Evolutionary conservation across 306 rosid species (phyloP).

Genomic region (Benincasa hispida): DNA sequence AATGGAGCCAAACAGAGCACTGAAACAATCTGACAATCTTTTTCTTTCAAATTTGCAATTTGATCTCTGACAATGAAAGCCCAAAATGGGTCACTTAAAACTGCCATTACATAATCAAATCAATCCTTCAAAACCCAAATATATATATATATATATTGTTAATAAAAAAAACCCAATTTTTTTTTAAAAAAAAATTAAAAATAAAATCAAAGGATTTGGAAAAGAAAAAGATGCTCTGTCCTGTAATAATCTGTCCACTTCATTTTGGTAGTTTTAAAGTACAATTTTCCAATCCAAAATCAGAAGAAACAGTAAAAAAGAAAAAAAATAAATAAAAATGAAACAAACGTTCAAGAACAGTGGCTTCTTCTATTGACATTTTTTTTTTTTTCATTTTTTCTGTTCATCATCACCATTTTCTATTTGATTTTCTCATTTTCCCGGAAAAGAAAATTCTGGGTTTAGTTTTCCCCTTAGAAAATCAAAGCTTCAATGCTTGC

Average conservation of each 20-base stretch:
- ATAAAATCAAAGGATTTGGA: neutral
- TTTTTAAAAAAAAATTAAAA: neutral
- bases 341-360: neutral
- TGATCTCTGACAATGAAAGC: neutral
- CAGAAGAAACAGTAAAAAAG: neutral
- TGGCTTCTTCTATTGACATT: conserved; percentile 2
- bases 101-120: neutral
- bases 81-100: neutral
- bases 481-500: conserved; percentile 51
- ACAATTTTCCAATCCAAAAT: conserved; percentile 17
- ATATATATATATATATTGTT: too few relatives aligned
- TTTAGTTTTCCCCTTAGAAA: conserved; percentile 21
- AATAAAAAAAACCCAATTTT: too few relatives aligned
- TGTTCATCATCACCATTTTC: neutral
- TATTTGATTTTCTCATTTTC: conserved; percentile 9
- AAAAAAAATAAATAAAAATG: neutral
- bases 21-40: neutral
- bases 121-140: neutral
- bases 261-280: conserved; percentile 17
- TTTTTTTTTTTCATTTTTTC: neutral
- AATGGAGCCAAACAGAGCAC: neutral
- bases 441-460: conserved; percentile 11
- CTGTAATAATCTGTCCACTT: conserved; percentile 19
- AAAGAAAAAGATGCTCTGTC: conserved; percentile 28
- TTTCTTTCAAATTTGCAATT: neutral